Evolutionary conservation across 73 alveolate species (phyloP).

Genomic region (Tetrahymena elliotti): DNA sequence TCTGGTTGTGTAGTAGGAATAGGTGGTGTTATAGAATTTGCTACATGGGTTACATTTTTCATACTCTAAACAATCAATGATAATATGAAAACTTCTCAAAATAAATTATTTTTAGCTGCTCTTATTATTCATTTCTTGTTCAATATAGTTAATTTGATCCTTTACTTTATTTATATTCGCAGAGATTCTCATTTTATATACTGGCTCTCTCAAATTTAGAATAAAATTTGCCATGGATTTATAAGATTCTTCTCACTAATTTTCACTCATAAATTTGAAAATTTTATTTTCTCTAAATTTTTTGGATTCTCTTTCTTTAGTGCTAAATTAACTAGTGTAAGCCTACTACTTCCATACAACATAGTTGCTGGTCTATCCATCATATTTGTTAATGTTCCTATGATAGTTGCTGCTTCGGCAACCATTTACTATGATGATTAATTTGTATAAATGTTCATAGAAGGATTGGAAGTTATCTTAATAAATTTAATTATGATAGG

Average conservation of each 20-base stretch:
- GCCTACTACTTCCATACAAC: neutral
- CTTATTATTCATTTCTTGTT: neutral
- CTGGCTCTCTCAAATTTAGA: neutral
- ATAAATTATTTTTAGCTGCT: neutral
- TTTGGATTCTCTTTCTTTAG: neutral
- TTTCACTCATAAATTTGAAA: neutral
- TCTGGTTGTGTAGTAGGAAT: neutral
- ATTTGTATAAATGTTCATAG: neutral
- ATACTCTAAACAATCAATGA: neutral
- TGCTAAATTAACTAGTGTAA: neutral
- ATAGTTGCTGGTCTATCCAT: neutral
- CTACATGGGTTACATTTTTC: neutral
- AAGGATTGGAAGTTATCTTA: neutral
- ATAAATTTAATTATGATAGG: neutral
- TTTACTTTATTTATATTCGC: neutral
- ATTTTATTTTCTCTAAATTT: neutral
- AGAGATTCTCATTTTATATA: neutral
- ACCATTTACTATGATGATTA: neutral
- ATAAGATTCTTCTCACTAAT: neutral
- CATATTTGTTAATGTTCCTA: neutral
- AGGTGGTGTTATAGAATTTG: neutral
- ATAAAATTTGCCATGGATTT: neutral
- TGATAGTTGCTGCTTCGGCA: neutral
- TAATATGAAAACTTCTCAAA: neutral
- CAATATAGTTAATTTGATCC: neutral